A percentile compares a stretch with the other conserved stretches of the same genome.
Evolutionary conservation across 148 eudicot species (phyloP).

Genomic region (Cornus suecica): DNA sequence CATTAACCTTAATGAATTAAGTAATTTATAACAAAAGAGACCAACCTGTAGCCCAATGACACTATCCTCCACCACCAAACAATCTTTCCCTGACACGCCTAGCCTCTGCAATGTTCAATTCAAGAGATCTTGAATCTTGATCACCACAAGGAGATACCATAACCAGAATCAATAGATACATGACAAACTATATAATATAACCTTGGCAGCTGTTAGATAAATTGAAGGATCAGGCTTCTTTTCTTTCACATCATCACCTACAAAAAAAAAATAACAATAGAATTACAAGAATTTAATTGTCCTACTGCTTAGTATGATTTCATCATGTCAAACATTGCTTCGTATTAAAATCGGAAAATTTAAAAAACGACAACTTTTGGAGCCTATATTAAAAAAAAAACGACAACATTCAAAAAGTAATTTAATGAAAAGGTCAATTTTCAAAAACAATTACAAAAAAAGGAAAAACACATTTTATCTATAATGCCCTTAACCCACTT

Average conservation of each 20-base stretch:
- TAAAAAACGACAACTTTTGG: too few species aligned
- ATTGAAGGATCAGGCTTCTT: conserved; percentile 98
- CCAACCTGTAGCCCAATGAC: conserved; percentile 93
- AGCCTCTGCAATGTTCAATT: conserved; percentile 50
- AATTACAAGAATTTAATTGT: not conserved
- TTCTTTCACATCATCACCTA: conserved; percentile 97
- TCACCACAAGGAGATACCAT: not conserved
- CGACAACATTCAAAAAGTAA: too few species aligned
- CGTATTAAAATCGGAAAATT: too few species aligned
- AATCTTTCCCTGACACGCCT: conserved; percentile 62
- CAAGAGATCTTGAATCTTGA: conserved; percentile 3
- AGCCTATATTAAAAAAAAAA: too few species aligned
- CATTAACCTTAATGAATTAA: not conserved
- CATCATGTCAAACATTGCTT: not conserved
- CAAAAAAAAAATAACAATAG: conserved; percentile 5
- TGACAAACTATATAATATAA: conserved; percentile 11
- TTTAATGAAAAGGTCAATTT: too few species aligned
- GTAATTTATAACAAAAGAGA: not conserved
- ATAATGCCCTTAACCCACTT: too few species aligned
- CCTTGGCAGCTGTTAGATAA: conserved; percentile 78
- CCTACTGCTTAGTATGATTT: not conserved
- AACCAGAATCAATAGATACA: not conserved
- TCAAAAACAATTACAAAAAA: too few species aligned
- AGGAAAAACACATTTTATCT: too few species aligned
- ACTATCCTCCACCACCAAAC: conserved; percentile 93